Percentiles rank a stretch among this genome's conserved stretches.
These are phyloP conservation scores for Raffaelea albimanens DNA, from an alignment of 2,329 filamentous ascomycete species.

Conservation along the genomic window DNA sequence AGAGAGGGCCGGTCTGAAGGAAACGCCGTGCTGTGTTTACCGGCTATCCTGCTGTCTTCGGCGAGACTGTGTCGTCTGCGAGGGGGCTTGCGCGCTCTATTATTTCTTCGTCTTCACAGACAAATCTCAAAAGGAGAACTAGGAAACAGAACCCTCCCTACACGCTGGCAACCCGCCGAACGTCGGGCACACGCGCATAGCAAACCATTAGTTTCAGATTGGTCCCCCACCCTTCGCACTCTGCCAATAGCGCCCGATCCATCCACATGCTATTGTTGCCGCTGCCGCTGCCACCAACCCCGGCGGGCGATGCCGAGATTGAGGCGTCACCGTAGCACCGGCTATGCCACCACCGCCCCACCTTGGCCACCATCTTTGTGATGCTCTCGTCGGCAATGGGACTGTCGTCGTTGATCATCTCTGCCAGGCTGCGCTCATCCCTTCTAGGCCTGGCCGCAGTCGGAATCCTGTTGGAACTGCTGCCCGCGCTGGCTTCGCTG, in stretches of 20 bases:
- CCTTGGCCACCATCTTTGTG: slow-evolving; percentile 84
- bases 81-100: slow-evolving; percentile 10
- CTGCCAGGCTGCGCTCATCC: slow-evolving; percentile 51
- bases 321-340: slow-evolving; percentile 75
- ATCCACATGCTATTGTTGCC: slow-evolving; percentile 62
- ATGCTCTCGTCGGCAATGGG: slow-evolving; percentile 72
- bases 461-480: slow-evolving; percentile 1
- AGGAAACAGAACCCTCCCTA: slow-evolving; percentile 15
- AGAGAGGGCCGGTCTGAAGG: slow-evolving; percentile 4
- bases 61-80: not conserved
- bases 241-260: slow-evolving; percentile 63
- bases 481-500: slow-evolving; percentile 9
- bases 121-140: not conserved
- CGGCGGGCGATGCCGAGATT: slow-evolving; percentile 11
- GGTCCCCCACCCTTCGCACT: slow-evolving; percentile 80
- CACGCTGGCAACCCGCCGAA: slow-evolving; percentile 37
- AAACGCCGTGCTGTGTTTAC: slow-evolving; percentile 9
- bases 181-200: slow-evolving; percentile 71
- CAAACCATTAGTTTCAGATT: slow-evolving; percentile 88
- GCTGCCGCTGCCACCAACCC: not conserved
- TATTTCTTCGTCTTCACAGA: not conserved
- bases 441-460: slow-evolving; percentile 22
- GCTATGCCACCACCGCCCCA: slow-evolving; percentile 94
- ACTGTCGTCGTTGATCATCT: slow-evolving; percentile 64
- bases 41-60: slow-evolving; percentile 4